A percentile compares a stretch with the other conserved stretches of the same genome.
Conservation (phyloP, 768 basidiomycete species). For the Leccinum arenicola region DNA sequence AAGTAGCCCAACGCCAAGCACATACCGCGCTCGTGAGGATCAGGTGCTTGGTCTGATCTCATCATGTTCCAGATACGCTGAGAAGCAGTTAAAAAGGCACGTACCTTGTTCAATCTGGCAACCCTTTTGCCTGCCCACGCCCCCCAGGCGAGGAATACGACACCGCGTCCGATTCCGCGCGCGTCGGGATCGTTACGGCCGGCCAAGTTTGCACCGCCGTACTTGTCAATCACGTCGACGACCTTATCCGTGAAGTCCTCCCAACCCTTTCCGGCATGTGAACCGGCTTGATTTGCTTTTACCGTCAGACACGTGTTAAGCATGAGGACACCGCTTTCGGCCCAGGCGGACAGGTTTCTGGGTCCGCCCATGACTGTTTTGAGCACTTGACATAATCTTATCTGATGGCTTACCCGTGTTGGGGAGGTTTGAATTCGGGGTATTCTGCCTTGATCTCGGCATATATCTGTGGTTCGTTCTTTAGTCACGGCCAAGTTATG, state of each 20-base stretch:
- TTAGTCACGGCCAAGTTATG: slow-evolving; percentile 12
- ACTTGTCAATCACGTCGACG: slow-evolving; percentile 71
- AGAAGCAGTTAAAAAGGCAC: slow-evolving; percentile 15
- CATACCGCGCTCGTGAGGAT: slow-evolving; percentile 74
- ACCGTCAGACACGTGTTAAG: slow-evolving; percentile 94
- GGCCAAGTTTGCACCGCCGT: slow-evolving; percentile 68
- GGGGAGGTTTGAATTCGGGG: slow-evolving; percentile 72
- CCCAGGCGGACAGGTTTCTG: slow-evolving; percentile 81
- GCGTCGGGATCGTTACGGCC: slow-evolving; percentile 32
- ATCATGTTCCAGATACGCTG: slow-evolving; percentile 16
- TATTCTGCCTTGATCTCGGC: slow-evolving; percentile 81
- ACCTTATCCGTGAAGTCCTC: slow-evolving; percentile 86
- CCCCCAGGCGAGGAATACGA: slow-evolving; percentile 91
- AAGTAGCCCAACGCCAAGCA: slow-evolving; percentile 17
- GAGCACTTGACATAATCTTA: slow-evolving; percentile 9
- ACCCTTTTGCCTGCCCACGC: slow-evolving; percentile 82
- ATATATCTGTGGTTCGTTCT: slow-evolving; percentile 62
- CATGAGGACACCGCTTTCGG: slow-evolving; percentile 82
- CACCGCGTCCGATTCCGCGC: slow-evolving; percentile 64
- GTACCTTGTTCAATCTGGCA: slow-evolving; percentile 69
- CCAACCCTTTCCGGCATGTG: slow-evolving; percentile 88
- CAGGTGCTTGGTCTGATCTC: slow-evolving; percentile 68
- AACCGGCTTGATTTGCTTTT: slow-evolving; percentile 66
- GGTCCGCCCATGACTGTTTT: slow-evolving; percentile 4
- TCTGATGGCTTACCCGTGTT: slow-evolving; percentile 67